Evolutionary conservation across 2,329 filamentous ascomycete species (phyloP).

Genomic region (Claviceps sorghi): DNA sequence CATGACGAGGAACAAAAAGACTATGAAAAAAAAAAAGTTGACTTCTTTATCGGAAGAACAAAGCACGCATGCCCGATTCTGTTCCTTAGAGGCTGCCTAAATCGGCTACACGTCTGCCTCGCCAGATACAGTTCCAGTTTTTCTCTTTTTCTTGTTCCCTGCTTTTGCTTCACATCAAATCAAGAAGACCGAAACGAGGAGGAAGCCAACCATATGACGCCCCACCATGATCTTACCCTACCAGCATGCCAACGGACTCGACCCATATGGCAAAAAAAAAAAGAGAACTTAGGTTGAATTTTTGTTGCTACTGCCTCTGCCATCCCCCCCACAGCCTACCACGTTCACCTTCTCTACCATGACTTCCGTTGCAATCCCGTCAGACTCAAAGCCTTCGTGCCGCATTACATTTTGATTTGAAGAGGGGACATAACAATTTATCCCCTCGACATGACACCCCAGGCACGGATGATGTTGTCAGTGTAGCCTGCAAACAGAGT

Average conservation of each 20-base stretch:
- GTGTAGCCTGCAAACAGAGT: slow-evolving; percentile 99
- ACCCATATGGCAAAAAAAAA: slow-evolving; percentile 2
- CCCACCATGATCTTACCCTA: slow-evolving; percentile 30
- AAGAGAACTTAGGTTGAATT: neutral
- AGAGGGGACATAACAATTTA: slow-evolving; percentile 28
- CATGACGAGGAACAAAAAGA: neutral
- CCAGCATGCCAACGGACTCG: slow-evolving; percentile 12
- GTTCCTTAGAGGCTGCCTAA: slow-evolving; percentile 23
- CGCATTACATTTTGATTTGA: slow-evolving; percentile 2
- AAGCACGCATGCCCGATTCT: slow-evolving; percentile 23
- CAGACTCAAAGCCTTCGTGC: neutral
- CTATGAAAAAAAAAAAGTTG: slow-evolving; percentile 18
- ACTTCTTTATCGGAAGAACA: slow-evolving; percentile 26
- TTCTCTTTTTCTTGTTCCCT: slow-evolving; percentile 18
- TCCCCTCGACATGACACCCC: slow-evolving; percentile 93
- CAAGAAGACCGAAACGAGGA: slow-evolving; percentile 31
- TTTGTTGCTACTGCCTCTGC: slow-evolving; percentile 1
- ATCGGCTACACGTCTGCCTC: slow-evolving; percentile 24
- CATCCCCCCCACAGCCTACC: neutral
- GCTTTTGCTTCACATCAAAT: slow-evolving; percentile 24
- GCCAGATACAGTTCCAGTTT: slow-evolving; percentile 12
- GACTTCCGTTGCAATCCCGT: neutral
- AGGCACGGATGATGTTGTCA: slow-evolving; percentile 96
- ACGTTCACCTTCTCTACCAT: neutral
- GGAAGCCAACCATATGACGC: slow-evolving; percentile 29